Percentiles rank a stretch among this genome's conserved stretches.
phyloP scores from a whole-genome alignment of 805 yeast species.

The Candida coleopterorum region DNA sequence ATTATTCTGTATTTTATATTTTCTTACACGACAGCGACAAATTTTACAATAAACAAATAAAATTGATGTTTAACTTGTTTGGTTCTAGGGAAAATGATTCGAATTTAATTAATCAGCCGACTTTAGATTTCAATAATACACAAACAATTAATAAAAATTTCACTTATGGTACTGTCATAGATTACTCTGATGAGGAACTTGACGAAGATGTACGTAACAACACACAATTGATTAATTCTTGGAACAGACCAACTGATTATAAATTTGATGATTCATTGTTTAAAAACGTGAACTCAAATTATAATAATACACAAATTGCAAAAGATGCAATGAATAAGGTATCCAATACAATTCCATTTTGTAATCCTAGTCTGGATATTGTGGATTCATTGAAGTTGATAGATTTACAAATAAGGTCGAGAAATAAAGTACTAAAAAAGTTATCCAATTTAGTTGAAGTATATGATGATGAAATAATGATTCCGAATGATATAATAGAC shows the following conservation, averaged over 20 bases:
- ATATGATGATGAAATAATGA: constrained; percentile 10
- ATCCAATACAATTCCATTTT: no score
- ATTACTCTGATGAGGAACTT: constrained; percentile 13
- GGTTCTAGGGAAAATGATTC: constrained; percentile 11
- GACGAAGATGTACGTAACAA: constrained; percentile 6
- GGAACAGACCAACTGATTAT: no score
- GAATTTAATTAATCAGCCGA: constrained; percentile 28
- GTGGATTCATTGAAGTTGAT: neutral
- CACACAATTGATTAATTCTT: neutral
- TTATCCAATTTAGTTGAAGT: constrained; percentile 19
- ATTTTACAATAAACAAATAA: neutral
- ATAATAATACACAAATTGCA: no score
- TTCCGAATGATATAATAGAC: constrained; percentile 10
- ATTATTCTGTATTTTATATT: no score
- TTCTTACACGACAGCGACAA: neutral
- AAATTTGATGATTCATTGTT: no score
- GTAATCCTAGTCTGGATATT: no score
- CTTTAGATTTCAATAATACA: constrained; percentile 30
- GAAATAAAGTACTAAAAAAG: constrained; percentile 15
- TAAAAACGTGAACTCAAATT: no score
- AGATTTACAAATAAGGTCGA: constrained; percentile 6
- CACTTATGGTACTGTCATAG: neutral
- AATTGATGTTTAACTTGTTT: constrained; percentile 7
- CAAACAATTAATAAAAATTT: neutral
- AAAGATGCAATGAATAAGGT: no score